Evolutionary conservation across 169 alveolate species (phyloP), one percentile per base, ranked within the genome.

Genomic region (Plasmodium vinckei): DNA sequence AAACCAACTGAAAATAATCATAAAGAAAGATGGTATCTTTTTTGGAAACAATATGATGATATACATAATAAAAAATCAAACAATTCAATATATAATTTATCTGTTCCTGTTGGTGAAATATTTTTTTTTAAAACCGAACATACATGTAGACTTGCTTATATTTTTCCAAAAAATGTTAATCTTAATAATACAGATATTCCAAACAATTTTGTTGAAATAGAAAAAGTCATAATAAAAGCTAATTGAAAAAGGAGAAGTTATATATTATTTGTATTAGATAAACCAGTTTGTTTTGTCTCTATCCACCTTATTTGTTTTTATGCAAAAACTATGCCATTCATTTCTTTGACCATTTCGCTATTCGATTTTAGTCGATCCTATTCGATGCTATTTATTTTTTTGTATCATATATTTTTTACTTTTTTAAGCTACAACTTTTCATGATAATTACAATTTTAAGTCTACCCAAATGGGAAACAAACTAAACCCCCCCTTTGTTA

Each of bases 41-140:
- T 84, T 39, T 84, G 91, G 91, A 84, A 84, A 64, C 87, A 68
- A 69, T 9, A 61, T 21, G 79, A 79, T 23, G 44, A 65, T n/a
- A 2, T 25, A 49, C 51, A 79, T 44, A 59, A 39, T 51, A 54
- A 5, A 33, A 12, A 71, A 17, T 1, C 6, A 9, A 13, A 39
- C 10, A 17, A 53, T 25, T 15, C 5, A 15, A 53, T 25, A 21
- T 46, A 21, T 25, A 71, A 59, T 7, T 23, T 47, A 15, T 27
- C 33, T 9, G 9, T 49, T 57, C 91, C 91, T 7, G 82, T 84
- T 19, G 91, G 91, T 9, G 91, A 84, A 69, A 39, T 84, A 23
- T 84, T 84, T 44, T 84, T 56, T 27, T 84, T 84, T 27, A 84
- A 69, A 59, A 56, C 19, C 25, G 75, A 69, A 39, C 57, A 84